A percentile compares a stretch with the other conserved stretches of the same genome.
These are phyloP conservation scores for Xylaria acuta DNA, from an alignment of 495 filamentous ascomycete species.

Conservation along the genomic window DNA sequence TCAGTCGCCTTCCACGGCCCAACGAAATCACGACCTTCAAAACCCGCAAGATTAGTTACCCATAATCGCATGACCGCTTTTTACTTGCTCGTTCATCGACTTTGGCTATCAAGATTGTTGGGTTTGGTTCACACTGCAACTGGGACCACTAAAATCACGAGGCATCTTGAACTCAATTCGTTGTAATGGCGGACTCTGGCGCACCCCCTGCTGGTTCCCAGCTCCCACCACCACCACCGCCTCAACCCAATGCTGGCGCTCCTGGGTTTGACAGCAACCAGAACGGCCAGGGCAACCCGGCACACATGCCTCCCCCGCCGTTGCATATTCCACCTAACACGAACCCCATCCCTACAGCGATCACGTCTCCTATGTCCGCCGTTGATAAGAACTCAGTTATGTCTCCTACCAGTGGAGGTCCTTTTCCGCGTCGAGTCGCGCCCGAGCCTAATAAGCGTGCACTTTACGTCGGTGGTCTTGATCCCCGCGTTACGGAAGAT, in stretches of 20 bases:
- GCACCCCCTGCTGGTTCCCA: conserved; percentile 60
- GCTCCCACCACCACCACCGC: conserved; percentile 69
- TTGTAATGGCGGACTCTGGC: conserved; percentile 72
- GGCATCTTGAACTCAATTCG: conserved; percentile 13
- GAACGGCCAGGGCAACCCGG: conserved; percentile 68
- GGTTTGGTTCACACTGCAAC: background rate
- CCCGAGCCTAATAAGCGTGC: conserved; percentile 99
- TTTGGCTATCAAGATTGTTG: conserved; percentile 6
- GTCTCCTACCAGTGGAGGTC: conserved; percentile 79
- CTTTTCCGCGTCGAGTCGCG: conserved; percentile 87
- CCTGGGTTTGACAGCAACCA: conserved; percentile 75
- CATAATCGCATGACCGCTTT: conserved; percentile 7
- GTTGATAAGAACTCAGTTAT: conserved; percentile 70
- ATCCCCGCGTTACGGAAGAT: conserved; percentile 95
- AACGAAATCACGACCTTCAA: conserved; percentile 22
- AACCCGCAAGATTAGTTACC: background rate
- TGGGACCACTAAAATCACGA: conserved; percentile 5
- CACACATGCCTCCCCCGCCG: conserved; percentile 93
- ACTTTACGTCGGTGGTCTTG: conserved; percentile 93
- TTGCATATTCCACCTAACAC: conserved; percentile 96
- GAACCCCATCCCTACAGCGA: conserved; percentile 92
- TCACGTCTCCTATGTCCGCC: conserved; percentile 81
- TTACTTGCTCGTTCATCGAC: conserved; percentile 9
- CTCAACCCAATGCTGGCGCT: conserved; percentile 70
- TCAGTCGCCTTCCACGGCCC: conserved; percentile 2